These are phyloP conservation scores for Colletotrichum trifolii DNA, from an alignment of 2,329 filamentous ascomycete species.

Conservation along the genomic window DNA sequence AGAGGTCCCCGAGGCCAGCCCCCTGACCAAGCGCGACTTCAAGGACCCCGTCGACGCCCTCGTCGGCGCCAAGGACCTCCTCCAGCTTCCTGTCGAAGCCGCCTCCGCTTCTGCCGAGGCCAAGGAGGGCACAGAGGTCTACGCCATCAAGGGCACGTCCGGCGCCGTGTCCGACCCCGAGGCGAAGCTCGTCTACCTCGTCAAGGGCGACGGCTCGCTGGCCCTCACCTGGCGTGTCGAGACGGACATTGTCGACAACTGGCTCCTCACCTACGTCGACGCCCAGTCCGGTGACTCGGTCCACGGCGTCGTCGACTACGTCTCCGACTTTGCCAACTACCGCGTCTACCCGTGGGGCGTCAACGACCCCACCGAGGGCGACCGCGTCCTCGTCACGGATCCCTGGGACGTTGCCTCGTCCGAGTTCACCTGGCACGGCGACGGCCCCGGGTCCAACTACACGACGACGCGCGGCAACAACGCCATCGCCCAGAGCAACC, in stretches of 20 bases:
- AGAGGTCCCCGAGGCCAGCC: conserved; percentile 50
- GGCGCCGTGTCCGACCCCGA: conserved; percentile 60
- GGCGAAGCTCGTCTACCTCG: conserved; percentile 62
- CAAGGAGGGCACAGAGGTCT: conserved; percentile 43
- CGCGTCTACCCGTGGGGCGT: conserved; percentile 63
- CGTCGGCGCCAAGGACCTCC: conserved; percentile 49
- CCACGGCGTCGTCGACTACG: conserved; percentile 63
- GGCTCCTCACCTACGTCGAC: conserved; percentile 65
- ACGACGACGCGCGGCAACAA: conserved; percentile 65
- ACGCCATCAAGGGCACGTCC: conserved; percentile 54
- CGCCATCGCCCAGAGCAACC: conserved; percentile 61
- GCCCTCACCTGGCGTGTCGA: conserved; percentile 63
- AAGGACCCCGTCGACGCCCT: conserved; percentile 58
- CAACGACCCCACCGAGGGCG: conserved; percentile 61
- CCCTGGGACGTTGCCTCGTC: conserved; percentile 56
- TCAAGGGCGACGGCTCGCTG: conserved; percentile 55
- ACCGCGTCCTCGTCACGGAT: conserved; percentile 52
- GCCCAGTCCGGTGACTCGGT: conserved; percentile 55
- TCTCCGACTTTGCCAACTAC: conserved; percentile 59
- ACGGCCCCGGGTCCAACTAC: conserved; percentile 56
- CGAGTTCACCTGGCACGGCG: conserved; percentile 60
- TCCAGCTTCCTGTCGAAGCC: conserved; percentile 47
- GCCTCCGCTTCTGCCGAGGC: conserved; percentile 41
- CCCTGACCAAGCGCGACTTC: conserved; percentile 52
- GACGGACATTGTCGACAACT: conserved; percentile 62